phyloP scores from a whole-genome alignment of 1,139 yeast genomes.

The Hyphopichia burtonii region DNA sequence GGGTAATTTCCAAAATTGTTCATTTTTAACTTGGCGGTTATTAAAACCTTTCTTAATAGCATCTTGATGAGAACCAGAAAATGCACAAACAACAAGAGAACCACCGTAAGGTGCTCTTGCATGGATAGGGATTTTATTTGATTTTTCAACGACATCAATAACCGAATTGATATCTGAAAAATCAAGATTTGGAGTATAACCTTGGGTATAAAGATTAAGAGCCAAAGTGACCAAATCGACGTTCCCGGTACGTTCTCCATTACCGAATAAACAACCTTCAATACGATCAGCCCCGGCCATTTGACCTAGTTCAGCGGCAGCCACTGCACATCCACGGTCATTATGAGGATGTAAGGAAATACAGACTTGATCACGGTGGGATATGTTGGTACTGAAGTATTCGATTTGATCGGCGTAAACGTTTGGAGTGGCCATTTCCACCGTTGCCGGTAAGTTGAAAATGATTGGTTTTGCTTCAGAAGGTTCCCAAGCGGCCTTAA shows the following conservation, averaged over 20 bases:
- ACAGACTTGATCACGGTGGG: constrained; percentile 82
- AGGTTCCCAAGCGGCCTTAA: constrained; percentile 91
- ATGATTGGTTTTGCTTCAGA: constrained; percentile 79
- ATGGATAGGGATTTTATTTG: constrained; percentile 92
- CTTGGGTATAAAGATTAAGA: constrained; percentile 91
- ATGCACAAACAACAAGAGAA: constrained; percentile 92
- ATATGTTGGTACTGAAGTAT: constrained; percentile 73
- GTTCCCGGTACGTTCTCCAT: constrained; percentile 98
- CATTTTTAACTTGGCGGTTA: constrained; percentile 43
- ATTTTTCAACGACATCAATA: constrained; percentile 84
- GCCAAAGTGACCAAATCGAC: constrained; percentile 94
- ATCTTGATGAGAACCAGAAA: constrained; percentile 96
- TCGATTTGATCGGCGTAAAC: constrained; percentile 96
- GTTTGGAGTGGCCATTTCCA: constrained; percentile 91
- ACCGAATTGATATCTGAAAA: constrained; percentile 80
- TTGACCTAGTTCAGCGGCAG: constrained; percentile 92
- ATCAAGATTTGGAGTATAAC: constrained; percentile 82
- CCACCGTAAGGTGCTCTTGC: constrained; percentile 98
- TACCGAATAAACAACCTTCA: constrained; percentile 96
- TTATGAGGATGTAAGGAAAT: constrained; percentile 94
- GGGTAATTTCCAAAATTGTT: constrained; percentile 75
- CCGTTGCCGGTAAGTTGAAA: constrained; percentile 98
- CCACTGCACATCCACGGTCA: constrained; percentile 97
- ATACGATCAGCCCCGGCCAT: constrained; percentile 97
- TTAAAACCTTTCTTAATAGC: constrained; percentile 96